A percentile compares a stretch with the other conserved stretches of the same genome.
phyloP scores from a whole-genome alignment of 129 eudicot species.

The Rutidosis leptorrhynchoides region DNA sequence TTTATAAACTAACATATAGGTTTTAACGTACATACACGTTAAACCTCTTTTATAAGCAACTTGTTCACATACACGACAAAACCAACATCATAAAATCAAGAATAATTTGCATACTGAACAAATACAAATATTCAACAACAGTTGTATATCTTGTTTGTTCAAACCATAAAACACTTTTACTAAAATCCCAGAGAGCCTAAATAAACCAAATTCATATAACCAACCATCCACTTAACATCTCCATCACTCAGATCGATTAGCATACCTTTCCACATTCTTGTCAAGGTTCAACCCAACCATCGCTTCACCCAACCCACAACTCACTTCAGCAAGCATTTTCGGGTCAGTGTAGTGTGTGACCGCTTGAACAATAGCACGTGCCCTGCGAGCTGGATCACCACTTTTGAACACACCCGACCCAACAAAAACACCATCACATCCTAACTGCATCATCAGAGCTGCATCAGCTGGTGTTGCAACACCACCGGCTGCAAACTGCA shows the following conservation, averaged over 20 bases:
- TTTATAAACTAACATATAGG: too few relatives aligned
- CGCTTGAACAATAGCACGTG: conserved; percentile 51
- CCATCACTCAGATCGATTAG: conserved; percentile 40
- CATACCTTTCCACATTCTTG: conserved; percentile 54
- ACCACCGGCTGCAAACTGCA: conserved; percentile 50
- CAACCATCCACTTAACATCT: neutral
- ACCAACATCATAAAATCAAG: conserved; percentile 13
- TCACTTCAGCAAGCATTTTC: conserved; percentile 43
- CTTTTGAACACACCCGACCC: conserved; percentile 56
- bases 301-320: conserved; percentile 53
- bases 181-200: conserved; percentile 22
- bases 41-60: too few relatives aligned
- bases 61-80: too few relatives aligned
- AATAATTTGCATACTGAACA: conserved; percentile 1
- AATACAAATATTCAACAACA: conserved; percentile 11
- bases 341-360: conserved; percentile 52
- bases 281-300: conserved; percentile 55
- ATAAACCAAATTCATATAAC: conserved; percentile 15
- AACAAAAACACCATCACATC: conserved; percentile 50
- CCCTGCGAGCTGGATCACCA: conserved; percentile 45
- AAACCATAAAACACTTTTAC: conserved; percentile 15
- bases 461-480: conserved; percentile 55
- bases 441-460: conserved; percentile 55
- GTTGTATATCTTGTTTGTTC: conserved; percentile 9
- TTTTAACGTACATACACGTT: too few relatives aligned